These are phyloP conservation scores for Botryotinia globosa DNA, from an alignment of 2,329 filamentous ascomycete species.

Conservation along the genomic window DNA sequence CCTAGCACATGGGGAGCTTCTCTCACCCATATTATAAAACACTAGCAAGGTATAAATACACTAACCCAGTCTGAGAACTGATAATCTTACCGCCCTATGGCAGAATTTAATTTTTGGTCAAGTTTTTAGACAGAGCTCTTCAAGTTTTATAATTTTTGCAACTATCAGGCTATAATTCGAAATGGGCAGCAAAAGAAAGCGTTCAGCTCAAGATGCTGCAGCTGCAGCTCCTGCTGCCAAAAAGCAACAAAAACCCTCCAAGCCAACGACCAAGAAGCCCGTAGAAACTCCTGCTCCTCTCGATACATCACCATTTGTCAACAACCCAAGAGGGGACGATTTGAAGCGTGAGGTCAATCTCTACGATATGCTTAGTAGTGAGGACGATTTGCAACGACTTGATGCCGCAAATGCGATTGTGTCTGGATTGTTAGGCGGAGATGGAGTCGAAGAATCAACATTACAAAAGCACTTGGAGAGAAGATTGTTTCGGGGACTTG, in stretches of 20 bases:
- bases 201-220: slow-evolving; percentile 33
- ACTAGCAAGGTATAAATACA: neutral
- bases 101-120: slow-evolving; percentile 21
- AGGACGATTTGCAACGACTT: slow-evolving; percentile 55
- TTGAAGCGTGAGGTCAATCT: slow-evolving; percentile 56
- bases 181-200: slow-evolving; percentile 48
- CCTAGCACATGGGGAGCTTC: neutral
- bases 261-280: slow-evolving; percentile 21
- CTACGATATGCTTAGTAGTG: slow-evolving; percentile 61
- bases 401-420: slow-evolving; percentile 58
- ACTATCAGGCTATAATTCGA: slow-evolving; percentile 10
- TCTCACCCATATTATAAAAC: neutral
- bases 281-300: slow-evolving; percentile 23
- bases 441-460: slow-evolving; percentile 51
- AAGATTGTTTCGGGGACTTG: slow-evolving; percentile 80
- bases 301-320: slow-evolving; percentile 47
- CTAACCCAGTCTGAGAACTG: neutral
- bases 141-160: neutral
- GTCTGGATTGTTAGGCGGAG: slow-evolving; percentile 51
- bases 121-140: slow-evolving; percentile 10
- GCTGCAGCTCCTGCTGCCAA: slow-evolving; percentile 29
- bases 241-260: slow-evolving; percentile 31
- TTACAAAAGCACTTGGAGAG: slow-evolving; percentile 59
- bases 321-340: slow-evolving; percentile 51
- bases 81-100: neutral